Evolutionary conservation across 768 basidiomycete genomes (phyloP), one percentile per base, ranked within the genome.

Genomic region (Rubroboletus satanas): DNA sequence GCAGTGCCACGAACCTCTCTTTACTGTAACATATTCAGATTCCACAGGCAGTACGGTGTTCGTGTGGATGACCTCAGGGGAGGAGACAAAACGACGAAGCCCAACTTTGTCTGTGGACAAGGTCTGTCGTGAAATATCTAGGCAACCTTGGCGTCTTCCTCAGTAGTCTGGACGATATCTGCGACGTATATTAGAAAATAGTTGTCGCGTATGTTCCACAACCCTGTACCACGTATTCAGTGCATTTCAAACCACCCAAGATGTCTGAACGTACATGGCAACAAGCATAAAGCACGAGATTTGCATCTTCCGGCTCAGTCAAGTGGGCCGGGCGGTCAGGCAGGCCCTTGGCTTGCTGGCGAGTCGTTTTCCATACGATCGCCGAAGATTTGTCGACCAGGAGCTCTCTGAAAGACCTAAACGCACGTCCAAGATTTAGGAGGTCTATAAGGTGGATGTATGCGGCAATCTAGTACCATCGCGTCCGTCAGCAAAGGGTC

Each of bases 301-400:
- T 75, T 28, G 75, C 74, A 51, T 73, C 80, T 58, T 76, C 70
- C 3, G 70, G 61, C 66, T 81, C 79, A 14, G 60, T 68, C 51
- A 79, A 62, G 59, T 80, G 78, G 14, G 55, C 43, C 0, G 79
- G 80, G 54, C 75, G 76, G 8, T 61, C 52, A 1, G 79, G 79
- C 10, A 79, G 64, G 12, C 70, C 71, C 32, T 60, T 59, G 21
- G 75, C 65, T 49, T 69, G 70, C 9, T 44, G 55, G 32, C 78
- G 69, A 36, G 53, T 38, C 5, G 17, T 39, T 31, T 45, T 62
- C 67, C 69, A 54, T 56, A 70, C 47, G 51, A 69, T 53, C 68
- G 55, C 48, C 63, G 69, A 48, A 59, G 67, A 23, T 50, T 43
- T 58, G 18, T 33, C 52, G 62, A 74, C 70, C 9, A 79, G 68